Base-by-base conservation (phyloP, 176 grass and related monocot genomes). In the Phoenix dactylifera region DNA sequence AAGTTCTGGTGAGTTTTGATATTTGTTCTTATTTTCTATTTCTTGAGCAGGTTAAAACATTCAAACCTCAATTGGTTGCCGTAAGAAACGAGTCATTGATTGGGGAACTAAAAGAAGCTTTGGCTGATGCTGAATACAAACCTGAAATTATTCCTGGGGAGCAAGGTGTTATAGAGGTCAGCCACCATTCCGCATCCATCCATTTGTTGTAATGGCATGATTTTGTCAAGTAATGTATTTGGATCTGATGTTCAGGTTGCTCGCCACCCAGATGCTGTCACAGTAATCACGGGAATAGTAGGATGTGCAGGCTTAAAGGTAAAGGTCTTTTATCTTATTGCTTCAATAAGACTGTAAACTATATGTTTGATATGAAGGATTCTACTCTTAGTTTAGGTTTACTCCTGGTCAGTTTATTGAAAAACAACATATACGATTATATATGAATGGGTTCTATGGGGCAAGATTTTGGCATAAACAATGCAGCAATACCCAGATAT, bases 121-220 rank as follows among this genome's bases (percentile, higher is more conserved):
- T 98, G 75, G 93, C 84, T 85, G 93, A 81, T 73, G 88, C 69
- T 71, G 87, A 98, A 15, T 44, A 83, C 23, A 98, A 85, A 73
- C 87, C 87, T 75, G 87, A 98, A 72, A 98, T 98, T 74, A 98
- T 98, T 77, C 87, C 93, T 57, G 93, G 93, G 62, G 93, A 98
- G 60, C 58, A 98, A 86, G 93, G 93, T 64, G 67, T 92, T 54
- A 65, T 92, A 63, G 93, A 98, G 82, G 93, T 89, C 56, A 56
- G 50, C 10, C 64, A 35, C 63, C 76, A 65, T 60, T 57, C 66
- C 62, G 32, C 44, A 22, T 48, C 35, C 60, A 50, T 24, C 19
- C 20, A 3, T 6, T 60, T 32, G 23, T 51, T 76, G 20, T 19
- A 54, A 16, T 20, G 7, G 9, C 35, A 44, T 44, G 35, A 44